These are phyloP conservation scores for Leptomonas pyrrhocoris DNA, from an alignment of 208 protist genomes.

Conservation along the genomic window DNA sequence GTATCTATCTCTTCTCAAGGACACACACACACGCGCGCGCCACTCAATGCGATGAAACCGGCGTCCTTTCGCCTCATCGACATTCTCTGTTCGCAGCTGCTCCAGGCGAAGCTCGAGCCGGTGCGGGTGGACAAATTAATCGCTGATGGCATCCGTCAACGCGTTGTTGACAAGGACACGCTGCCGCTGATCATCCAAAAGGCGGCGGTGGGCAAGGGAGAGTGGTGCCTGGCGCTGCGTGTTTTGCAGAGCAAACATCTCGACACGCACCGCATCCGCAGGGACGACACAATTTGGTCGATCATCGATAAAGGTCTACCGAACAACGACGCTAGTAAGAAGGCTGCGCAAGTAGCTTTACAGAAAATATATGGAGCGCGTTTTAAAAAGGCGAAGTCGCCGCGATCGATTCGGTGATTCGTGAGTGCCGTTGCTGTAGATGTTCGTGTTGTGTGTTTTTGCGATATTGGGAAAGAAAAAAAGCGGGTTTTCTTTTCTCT, in stretches of 20 bases:
- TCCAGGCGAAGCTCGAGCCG: slow-evolving; percentile 30
- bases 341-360: slow-evolving; percentile 33
- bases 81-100: slow-evolving; percentile 53
- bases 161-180: slow-evolving; percentile 65
- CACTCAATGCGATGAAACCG: slow-evolving; percentile 30
- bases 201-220: slow-evolving; percentile 37
- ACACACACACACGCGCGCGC: no score
- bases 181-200: slow-evolving; percentile 76
- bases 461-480: neutral
- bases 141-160: slow-evolving; percentile 55
- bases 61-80: slow-evolving; percentile 51
- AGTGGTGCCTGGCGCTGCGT: slow-evolving; percentile 66
- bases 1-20: no score
- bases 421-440: neutral
- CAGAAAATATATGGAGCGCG: slow-evolving; percentile 35
- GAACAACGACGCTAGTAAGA: slow-evolving; percentile 36
- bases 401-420: slow-evolving; percentile 6
- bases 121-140: slow-evolving; percentile 50
- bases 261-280: slow-evolving; percentile 43
- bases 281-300: slow-evolving; percentile 69
- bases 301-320: slow-evolving; percentile 63
- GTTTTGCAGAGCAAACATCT: slow-evolving; percentile 60
- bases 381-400: slow-evolving; percentile 7
- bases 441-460: no score
- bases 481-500: neutral